A percentile compares a stretch with the other conserved stretches of the same genome.
Evolutionary conservation across 768 basidiomycete genomes (phyloP).

Genomic region (Polyporus arcularius): DNA sequence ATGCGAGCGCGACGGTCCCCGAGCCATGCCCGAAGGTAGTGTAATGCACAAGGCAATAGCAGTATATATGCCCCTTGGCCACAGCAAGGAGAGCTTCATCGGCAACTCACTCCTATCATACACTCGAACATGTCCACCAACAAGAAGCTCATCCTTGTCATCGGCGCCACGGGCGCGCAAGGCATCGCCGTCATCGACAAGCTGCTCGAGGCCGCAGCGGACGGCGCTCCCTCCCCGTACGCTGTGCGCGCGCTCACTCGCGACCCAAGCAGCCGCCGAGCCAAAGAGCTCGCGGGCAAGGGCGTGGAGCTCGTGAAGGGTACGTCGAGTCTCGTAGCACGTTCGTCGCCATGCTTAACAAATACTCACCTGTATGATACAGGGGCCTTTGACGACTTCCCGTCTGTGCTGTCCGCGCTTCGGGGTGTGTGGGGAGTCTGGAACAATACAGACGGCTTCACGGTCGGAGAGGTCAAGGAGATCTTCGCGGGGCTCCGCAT

Average conservation of each 20-base stretch:
- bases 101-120: background rate
- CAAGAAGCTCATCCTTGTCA: conserved; percentile 42
- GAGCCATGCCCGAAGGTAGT: too few relatives aligned
- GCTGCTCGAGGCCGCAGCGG: conserved; percentile 35
- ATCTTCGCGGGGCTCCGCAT: conserved; percentile 41
- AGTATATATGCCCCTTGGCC: background rate
- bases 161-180: conserved; percentile 48
- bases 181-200: conserved; percentile 41
- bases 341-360: background rate
- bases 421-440: conserved; percentile 38
- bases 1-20: too few relatives aligned
- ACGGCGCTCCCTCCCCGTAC: conserved; percentile 43
- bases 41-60: too few relatives aligned
- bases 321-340: background rate
- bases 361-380: background rate
- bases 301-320: conserved; percentile 42
- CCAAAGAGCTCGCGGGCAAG: conserved; percentile 34
- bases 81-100: background rate
- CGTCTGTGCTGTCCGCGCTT: conserved; percentile 32
- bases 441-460: conserved; percentile 38
- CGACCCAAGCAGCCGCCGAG: conserved; percentile 33
- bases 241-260: conserved; percentile 42
- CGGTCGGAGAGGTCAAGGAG: conserved; percentile 42
- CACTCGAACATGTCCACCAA: background rate
- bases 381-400: conserved; percentile 26